Evolutionary conservation across 1,284 basidiomycete species (phyloP).

Genomic region (Microbotryomycetes sp.): DNA sequence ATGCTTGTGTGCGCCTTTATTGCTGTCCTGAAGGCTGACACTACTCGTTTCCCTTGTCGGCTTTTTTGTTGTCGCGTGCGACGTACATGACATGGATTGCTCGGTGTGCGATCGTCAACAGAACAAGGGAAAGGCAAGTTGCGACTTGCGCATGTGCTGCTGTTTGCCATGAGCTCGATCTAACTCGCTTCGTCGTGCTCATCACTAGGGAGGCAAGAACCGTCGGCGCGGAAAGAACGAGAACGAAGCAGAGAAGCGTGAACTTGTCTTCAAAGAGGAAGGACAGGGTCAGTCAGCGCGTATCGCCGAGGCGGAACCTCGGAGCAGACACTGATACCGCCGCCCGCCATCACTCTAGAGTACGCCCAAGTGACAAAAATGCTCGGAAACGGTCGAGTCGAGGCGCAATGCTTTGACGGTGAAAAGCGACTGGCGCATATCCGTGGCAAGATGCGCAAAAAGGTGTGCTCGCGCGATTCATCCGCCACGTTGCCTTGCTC

Average conservation of each 20-base stretch:
- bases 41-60: too few relatives aligned
- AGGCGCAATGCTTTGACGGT: slow-evolving; percentile 97
- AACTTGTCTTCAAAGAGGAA: slow-evolving; percentile 97
- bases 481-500: not conserved
- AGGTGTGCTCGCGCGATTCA: slow-evolving; percentile 50
- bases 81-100: too few relatives aligned
- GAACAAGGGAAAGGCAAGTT: slow-evolving; percentile 33
- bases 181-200: too few relatives aligned
- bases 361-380: slow-evolving; percentile 98
- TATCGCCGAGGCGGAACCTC: not conserved
- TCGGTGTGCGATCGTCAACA: too few relatives aligned
- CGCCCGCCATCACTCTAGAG: slow-evolving; percentile 48
- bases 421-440: slow-evolving; percentile 98
- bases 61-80: too few relatives aligned
- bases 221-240: slow-evolving; percentile 99
- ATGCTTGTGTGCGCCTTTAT: too few relatives aligned
- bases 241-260: slow-evolving; percentile 96
- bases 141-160: not conserved
- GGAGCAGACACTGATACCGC: not conserved
- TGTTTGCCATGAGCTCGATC: not conserved
- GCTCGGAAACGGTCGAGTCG: slow-evolving; percentile 95
- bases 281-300: slow-evolving; percentile 59
- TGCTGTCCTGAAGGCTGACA: too few relatives aligned
- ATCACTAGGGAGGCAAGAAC: slow-evolving; percentile 88
- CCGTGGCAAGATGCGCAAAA: slow-evolving; percentile 98